These are phyloP conservation scores for Malassezia obtusa DNA, from an alignment of 1,284 basidiomycete species.

Conservation along the genomic window DNA sequence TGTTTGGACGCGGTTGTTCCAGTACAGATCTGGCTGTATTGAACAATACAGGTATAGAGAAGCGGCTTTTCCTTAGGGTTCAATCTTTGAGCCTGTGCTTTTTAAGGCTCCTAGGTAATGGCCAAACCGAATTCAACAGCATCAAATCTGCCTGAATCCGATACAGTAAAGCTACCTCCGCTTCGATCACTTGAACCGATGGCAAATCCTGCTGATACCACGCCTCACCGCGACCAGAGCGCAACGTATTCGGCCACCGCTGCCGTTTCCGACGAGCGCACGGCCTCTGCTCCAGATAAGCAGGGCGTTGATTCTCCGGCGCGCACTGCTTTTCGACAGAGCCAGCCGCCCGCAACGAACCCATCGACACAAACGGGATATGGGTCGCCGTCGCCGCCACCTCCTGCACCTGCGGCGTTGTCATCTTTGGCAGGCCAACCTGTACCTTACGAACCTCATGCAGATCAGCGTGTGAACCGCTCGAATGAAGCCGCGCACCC, in stretches of 20 bases:
- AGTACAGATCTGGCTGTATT: too few species aligned
- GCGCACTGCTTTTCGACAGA: not conserved
- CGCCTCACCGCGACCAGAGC: not conserved
- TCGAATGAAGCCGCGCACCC: not conserved
- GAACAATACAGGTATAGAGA: too few species aligned
- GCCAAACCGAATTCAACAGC: not conserved
- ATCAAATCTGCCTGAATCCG: not conserved
- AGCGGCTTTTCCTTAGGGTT: too few species aligned
- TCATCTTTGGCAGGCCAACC: not conserved
- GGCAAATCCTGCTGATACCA: not conserved
- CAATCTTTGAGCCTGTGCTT: too few species aligned
- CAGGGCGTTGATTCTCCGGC: not conserved
- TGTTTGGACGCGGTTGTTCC: too few species aligned
- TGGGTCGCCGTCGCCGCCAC: not conserved
- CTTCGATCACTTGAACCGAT: conserved; percentile 1
- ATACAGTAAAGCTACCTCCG: not conserved
- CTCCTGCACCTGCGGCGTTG: conserved; percentile 7
- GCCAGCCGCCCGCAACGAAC: not conserved
- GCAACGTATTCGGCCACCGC: not conserved
- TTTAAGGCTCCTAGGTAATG: not conserved
- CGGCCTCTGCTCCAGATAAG: not conserved
- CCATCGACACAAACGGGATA: not conserved
- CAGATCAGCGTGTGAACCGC: not conserved
- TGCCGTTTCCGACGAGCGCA: not conserved
- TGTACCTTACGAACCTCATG: not conserved